These are phyloP conservation scores for Cladorrhinum sp. DNA, from an alignment of 2,329 filamentous ascomycete genomes.

Conservation along the genomic window DNA sequence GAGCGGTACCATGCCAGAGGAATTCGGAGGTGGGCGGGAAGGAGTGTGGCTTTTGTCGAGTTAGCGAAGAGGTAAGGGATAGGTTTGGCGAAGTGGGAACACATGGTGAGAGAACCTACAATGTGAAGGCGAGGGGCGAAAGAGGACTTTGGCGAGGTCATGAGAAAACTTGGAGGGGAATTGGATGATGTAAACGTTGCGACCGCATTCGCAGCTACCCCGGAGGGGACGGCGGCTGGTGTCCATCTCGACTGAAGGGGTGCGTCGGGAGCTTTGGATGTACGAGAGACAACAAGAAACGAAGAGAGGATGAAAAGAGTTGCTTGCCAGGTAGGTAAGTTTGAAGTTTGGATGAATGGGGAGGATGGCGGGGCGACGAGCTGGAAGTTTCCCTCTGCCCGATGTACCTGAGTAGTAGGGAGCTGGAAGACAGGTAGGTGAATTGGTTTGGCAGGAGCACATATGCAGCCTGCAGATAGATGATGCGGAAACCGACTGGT, in stretches of 20 bases:
- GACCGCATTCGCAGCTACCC: slow-evolving; percentile 80
- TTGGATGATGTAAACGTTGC: slow-evolving; percentile 75
- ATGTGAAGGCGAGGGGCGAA: slow-evolving; percentile 66
- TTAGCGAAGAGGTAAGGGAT: neutral
- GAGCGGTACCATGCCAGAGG: slow-evolving; percentile 79
- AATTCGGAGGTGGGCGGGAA: slow-evolving; percentile 79
- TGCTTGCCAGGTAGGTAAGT: neutral
- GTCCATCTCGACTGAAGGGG: neutral
- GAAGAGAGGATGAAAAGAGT: neutral
- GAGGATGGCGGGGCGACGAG: neutral
- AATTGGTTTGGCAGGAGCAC: neutral
- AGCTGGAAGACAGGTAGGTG: neutral
- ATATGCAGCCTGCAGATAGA: neutral
- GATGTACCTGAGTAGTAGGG: neutral
- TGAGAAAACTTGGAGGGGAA: slow-evolving; percentile 53
- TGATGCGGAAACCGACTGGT: neutral
- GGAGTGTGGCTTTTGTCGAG: slow-evolving; percentile 58
- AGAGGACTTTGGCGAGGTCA: slow-evolving; percentile 65
- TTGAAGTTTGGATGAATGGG: neutral
- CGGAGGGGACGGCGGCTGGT: slow-evolving; percentile 58
- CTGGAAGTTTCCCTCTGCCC: neutral
- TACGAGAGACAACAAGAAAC: neutral
- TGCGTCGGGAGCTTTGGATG: no score
- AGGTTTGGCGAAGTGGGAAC: neutral
- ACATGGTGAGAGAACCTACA: slow-evolving; percentile 54